Evolutionary conservation across 2,329 filamentous ascomycete genomes (phyloP), one percentile per base, ranked within the genome.

Genomic region (Colletotrichum tofieldiae): DNA sequence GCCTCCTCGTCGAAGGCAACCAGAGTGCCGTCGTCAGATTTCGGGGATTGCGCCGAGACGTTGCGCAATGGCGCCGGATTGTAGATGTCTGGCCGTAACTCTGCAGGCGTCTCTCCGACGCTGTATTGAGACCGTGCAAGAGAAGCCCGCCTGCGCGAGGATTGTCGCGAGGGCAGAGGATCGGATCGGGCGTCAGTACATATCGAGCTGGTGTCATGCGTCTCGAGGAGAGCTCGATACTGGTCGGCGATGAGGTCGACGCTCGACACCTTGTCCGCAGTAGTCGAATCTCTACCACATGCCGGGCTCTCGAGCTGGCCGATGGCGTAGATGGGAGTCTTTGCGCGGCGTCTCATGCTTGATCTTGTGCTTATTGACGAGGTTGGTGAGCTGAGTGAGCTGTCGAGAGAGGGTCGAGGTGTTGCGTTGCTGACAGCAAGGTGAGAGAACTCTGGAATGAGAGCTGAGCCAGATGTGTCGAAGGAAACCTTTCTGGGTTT

Each of bases 181-280:
- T 80, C 80, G 18, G 76, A 76, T 14, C 74, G 71, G 35, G 76
- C 67, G 9, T 82, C 81, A 16, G 75, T 75, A 61, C 78, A 74
- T 5, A 81, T 76, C 0, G 83, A 82, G 45, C 78, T 79, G 52
- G 80, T 80, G 52, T 80, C 81, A 26, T 81, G 81, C 0, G 82
- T 81, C 26, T 85, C 83, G 5, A 88, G 78, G 2, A 89, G 75
- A 2, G 84, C 84, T 23, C 82, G 81, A 72, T 89, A 89, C 65
- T 88, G 86, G 54, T 87, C 85, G 29, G 87, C 87, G 43, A 89
- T 85, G 49, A 82, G 78, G 65, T 88, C 86, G 43, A 85, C 83
- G 74, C 83, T 86, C 1, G 82, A 81, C 1, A 79, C 81, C 74
- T 83, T 82, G 43, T 78, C 78, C 4, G 78, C 72, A 3, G 74